Conservation (phyloP, 2,329 filamentous ascomycete species). For the Venturia pyrina region DNA sequence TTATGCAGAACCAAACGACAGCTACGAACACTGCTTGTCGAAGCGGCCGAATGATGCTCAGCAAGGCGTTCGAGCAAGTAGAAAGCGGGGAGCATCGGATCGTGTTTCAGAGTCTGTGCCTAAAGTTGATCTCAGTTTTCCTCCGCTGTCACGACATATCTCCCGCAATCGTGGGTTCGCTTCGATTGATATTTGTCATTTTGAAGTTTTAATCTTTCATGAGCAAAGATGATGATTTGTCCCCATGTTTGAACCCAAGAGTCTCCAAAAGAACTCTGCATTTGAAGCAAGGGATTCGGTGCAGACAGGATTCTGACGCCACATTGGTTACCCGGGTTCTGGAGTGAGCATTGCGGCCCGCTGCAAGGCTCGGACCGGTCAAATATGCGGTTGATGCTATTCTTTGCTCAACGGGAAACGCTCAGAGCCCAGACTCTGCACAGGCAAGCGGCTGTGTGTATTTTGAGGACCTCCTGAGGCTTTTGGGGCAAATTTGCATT, state of each 20-base stretch:
- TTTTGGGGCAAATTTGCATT: not conserved
- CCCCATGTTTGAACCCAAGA: not conserved
- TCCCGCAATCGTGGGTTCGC: not conserved
- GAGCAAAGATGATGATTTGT: not conserved
- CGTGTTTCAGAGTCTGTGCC: not conserved
- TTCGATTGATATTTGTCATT: not conserved
- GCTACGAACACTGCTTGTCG: not conserved
- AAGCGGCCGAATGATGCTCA: not conserved
- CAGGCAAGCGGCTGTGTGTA: not conserved
- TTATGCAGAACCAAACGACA: not conserved
- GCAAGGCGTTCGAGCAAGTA: not conserved
- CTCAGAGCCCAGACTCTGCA: not conserved
- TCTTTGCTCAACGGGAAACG: not conserved
- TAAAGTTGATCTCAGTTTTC: not conserved
- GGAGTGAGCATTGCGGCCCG: not conserved
- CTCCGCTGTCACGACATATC: not conserved
- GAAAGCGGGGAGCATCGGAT: conserved; percentile 1
- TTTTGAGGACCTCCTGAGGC: not conserved
- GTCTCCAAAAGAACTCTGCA: not conserved
- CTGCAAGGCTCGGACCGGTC: not conserved
- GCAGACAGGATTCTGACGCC: not conserved
- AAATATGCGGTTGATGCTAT: not conserved
- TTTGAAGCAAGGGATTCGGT: not conserved
- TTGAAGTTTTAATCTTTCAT: not conserved
- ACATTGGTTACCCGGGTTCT: not conserved